A percentile compares a stretch with the other conserved stretches of the same genome.
Evolutionary conservation across 306 rosid genomes (phyloP).

Genomic region (Castanospermum australe): DNA sequence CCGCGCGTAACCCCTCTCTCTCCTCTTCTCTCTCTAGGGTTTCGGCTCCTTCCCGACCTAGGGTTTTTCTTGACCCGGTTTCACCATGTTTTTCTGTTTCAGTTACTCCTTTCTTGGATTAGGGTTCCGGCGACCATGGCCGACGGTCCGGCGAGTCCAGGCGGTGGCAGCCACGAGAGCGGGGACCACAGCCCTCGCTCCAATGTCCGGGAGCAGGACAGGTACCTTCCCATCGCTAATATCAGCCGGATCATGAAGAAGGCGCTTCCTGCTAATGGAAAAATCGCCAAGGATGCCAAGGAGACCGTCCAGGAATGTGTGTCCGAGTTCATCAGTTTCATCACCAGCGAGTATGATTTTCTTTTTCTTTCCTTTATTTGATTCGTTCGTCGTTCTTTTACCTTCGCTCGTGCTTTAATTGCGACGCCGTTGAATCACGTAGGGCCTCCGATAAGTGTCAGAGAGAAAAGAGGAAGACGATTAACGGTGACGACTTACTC

Average conservation of each 20-base stretch:
- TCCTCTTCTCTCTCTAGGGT: constrained; percentile 2
- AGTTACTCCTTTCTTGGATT: constrained; percentile 4
- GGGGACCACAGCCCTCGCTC: constrained; percentile 95
- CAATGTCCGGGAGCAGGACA: constrained; percentile 84
- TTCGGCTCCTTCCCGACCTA: constrained; percentile 19
- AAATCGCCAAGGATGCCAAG: constrained; percentile 93
- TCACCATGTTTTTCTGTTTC: constrained; percentile 25
- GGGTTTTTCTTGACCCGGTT: constrained; percentile 36
- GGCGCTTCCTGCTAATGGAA: constrained; percentile 91
- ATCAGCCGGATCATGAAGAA: constrained; percentile 98
- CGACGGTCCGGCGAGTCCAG: constrained; percentile 83
- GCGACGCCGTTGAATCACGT: constrained; percentile 10
- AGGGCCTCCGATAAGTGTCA: constrained; percentile 99
- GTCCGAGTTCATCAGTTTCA: constrained; percentile 94
- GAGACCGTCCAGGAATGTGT: constrained; percentile 98
- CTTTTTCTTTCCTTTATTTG: background rate
- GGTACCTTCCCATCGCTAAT: constrained; percentile 91
- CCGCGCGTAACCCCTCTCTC: background rate
- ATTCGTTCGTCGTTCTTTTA: background rate
- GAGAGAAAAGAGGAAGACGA: constrained; percentile 96
- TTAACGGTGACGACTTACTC: constrained; percentile 95
- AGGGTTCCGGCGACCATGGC: constrained; percentile 68
- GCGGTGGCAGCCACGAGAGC: constrained; percentile 85
- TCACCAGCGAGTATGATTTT: constrained; percentile 81
- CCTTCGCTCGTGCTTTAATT: background rate